Evolutionary conservation across 805 yeast species (phyloP), one percentile per base, ranked within the genome.

Genomic region (Ogataea haglerorum): DNA sequence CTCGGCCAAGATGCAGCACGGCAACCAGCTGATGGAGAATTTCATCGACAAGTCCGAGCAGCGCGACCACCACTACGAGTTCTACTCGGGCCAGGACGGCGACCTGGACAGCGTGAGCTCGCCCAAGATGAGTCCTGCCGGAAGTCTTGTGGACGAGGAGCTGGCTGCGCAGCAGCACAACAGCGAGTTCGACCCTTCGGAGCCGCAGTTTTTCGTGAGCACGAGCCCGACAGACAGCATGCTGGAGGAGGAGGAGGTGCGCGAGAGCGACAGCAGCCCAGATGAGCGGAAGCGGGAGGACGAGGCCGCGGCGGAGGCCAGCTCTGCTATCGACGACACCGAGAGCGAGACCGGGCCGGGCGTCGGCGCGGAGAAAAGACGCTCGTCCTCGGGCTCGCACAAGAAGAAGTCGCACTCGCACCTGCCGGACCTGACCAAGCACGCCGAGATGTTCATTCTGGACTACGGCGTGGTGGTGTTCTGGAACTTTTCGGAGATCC

Each of bases 391-490:
- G 16, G 40, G 39, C 15, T 43, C 53, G 18, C 13, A 39, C 12
- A 44, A 46, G 33, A 45, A 51, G 29, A 50, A 46, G 36, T 32
- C 32, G 17, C 40, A 32, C 6, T 47, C 59, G 5, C 45, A 46
- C 8, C 36, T 56, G n/a, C 65, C 72, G 0, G 80, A 78, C 43
- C 67, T 74, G 36, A 64, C 75, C 3, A 77, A 76, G 48, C 86
- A 82, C 58, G 91, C 96, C 0, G 98, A 91, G 56, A 74, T 93
- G 70, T 93, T 93, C 56, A 76, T 93, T 10, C 80, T 91, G 58
- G 81, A 79, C 38, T 93, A 93, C 59, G 99, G 99, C 15, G 95
- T 91, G 10, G 88, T 93, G n/a, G 97, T 93, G 15, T 90, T 93
- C 56, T 93, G 99, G 99, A 93, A 93, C 57, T 89, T 93, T 53